A percentile compares a stretch with the other conserved stretches of the same genome.
phyloP scores from a whole-genome alignment of 2,329 filamentous ascomycete species.

The Pseudopithomyces maydicus region DNA sequence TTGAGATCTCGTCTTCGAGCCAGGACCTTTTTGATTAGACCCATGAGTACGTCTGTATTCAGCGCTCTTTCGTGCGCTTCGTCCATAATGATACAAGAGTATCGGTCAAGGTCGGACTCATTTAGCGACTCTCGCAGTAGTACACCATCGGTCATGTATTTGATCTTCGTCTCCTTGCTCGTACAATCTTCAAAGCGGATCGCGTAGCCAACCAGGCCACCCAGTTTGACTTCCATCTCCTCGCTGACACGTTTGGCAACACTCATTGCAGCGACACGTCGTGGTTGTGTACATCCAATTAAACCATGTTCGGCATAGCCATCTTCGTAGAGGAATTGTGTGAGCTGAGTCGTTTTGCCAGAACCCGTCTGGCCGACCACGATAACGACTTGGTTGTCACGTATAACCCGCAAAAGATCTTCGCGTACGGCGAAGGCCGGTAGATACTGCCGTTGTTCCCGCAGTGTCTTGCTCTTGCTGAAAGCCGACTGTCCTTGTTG shows the following conservation, averaged over 20 bases:
- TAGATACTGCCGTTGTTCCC: conserved; percentile 89
- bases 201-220: conserved; percentile 88
- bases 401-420: conserved; percentile 86
- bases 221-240: conserved; percentile 94
- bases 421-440: conserved; percentile 96
- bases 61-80: conserved; percentile 96
- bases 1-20: conserved; percentile 89
- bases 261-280: conserved; percentile 97
- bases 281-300: conserved; percentile 95
- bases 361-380: conserved; percentile 97
- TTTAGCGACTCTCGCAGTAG: conserved; percentile 90
- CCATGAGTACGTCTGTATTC: conserved; percentile 97
- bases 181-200: conserved; percentile 99
- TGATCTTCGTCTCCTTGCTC: conserved; percentile 92
- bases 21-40: conserved; percentile 95
- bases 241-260: conserved; percentile 97
- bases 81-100: conserved; percentile 99
- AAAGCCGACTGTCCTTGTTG: conserved; percentile 84
- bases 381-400: conserved; percentile 96
- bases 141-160: conserved; percentile 99
- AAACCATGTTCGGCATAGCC: conserved; percentile 86
- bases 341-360: conserved; percentile 96
- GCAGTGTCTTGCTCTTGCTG: conserved; percentile 86
- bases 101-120: conserved; percentile 90
- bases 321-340: conserved; percentile 94